Evolutionary conservation across 2,329 filamentous ascomycete genomes (phyloP), one percentile per base, ranked within the genome.

Genomic region (Immersiporthe knoxdaviesiana): DNA sequence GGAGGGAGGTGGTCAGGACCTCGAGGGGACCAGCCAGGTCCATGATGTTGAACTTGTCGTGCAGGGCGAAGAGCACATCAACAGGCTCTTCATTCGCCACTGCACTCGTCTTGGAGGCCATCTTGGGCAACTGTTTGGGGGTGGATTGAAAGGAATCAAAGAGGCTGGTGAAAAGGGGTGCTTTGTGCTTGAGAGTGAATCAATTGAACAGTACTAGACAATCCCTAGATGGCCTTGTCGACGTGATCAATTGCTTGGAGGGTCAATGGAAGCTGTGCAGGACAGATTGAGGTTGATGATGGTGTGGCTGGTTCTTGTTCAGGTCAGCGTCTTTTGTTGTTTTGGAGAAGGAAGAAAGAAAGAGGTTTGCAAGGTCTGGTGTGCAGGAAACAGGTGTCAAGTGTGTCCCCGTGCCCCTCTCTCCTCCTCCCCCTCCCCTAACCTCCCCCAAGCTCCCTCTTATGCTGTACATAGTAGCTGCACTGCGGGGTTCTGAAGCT

Each of bases 41-140:
- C 73, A 88, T 74, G 69, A 89, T 78, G 76, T 88, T 81, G 77
- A 89, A 89, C 77, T 87, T 86, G 77, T 83, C 79, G 67, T 89
- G 87, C 74, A 89, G 82, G 74, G 84, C 86, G 79, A 89, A 84
- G 76, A 89, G 84, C 73, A 89, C 85, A 72, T 88, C 83, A 75
- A 89, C 81, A 73, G 86, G 86, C 77, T 88, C 75, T 59, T 71
- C 84, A 77, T 88, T 86, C 75, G 83, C 82, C 78, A 87, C 84
- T 77, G 86, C 85, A 79, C 85, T 86, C 74, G 80, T 82, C 84
- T 88, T 88, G 77, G 79, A 79, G 78, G 85, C 84, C 87, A 89
- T 89, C 79, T 79, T 86, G 81, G 72, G 74, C 76, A 76, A 75
- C 68, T 72, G 74, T 70, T 77, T 71, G 47, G 47, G 68, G 37